Base-by-base conservation (phyloP, 1,139 yeast genomes). In the Geotrichum aggregatum region DNA sequence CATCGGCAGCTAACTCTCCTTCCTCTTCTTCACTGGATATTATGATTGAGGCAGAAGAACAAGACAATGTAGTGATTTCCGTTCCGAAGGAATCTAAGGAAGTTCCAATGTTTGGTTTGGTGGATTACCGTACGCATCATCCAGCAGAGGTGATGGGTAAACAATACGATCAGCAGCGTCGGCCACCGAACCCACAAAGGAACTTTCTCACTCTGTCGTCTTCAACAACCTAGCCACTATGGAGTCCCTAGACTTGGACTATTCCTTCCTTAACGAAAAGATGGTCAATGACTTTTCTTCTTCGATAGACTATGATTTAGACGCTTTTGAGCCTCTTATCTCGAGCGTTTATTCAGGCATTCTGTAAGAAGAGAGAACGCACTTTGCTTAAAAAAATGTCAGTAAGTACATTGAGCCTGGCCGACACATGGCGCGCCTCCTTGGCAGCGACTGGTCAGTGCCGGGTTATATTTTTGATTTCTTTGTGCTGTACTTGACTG, bases 141-240 rank as follows among this genome's bases (percentile, higher is more conserved):
- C 71, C 75, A 63, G 75, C 75, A 70, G 75, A 58, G 71, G 63
- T 71, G 75, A 60, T 70, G 72, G 56, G 56, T 53, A 44, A 40
- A 48, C 28, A 54, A 54, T 47, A 57, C 58, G 75, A 61, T 73
- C 75, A 52, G 75, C 75, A 68, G 75, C 75, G 75, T 71, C 75
- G 65, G 68, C 65, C 61, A 66, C 66, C 58, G 70, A 63, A 58
- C 63, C 62, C 54, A 54, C 59, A 36, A 54, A 54, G 49, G 54
- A 48, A 16, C 36, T 14, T 16, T 47, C 54, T 31, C 49, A 44
- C 44, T 47, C 56, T 8, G 50, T 54, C 31, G 54, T 54, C 49
- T 54, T 52, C 51, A 56, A 53, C 55, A 57, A 54, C 50, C 44
- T 50, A 47, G 57, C 52, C 22, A 49, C 57, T 28, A 52, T 52